A percentile compares a stretch with the other conserved stretches of the same genome.
Conservation (phyloP, 2,329 filamentous ascomycete genomes). For the Penicillium sp. region DNA sequence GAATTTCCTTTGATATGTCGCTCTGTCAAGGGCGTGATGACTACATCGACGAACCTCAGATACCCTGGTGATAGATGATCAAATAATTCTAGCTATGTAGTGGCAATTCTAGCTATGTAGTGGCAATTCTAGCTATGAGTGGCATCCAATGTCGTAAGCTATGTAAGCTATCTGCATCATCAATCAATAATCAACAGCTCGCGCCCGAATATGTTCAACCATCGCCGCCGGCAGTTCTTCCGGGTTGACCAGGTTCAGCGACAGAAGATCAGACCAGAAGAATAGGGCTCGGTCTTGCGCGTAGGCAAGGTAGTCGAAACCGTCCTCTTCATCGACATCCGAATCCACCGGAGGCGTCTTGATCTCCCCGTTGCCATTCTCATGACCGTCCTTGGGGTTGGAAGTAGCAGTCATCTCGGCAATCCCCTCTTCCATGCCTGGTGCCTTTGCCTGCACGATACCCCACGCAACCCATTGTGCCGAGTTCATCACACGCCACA, state of each 20-base stretch:
- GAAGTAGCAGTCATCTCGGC: constrained; percentile 13
- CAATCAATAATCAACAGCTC: constrained; percentile 57
- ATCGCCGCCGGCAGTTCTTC: constrained; percentile 73
- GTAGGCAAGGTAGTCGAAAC: constrained; percentile 91
- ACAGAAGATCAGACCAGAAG: constrained; percentile 87
- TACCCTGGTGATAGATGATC: constrained; percentile 12
- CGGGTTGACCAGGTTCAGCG: constrained; percentile 65
- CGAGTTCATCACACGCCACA: constrained; percentile 85
- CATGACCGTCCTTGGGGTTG: constrained; percentile 14
- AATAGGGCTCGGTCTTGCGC: constrained; percentile 85
- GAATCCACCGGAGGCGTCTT: constrained; percentile 37
- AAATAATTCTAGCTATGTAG: constrained; percentile 1
- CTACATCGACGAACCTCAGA: constrained; percentile 10
- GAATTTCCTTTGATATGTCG: background rate
- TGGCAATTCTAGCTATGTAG: constrained; percentile 15
- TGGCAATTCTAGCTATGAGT: constrained; percentile 16
- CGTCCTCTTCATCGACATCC: constrained; percentile 58
- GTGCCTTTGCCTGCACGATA: constrained; percentile 86
- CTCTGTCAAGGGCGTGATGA: background rate
- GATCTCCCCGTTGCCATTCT: constrained; percentile 15
- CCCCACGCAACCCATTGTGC: constrained; percentile 95
- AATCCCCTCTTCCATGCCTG: constrained; percentile 57
- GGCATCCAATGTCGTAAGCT: constrained; percentile 16
- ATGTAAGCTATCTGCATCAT: constrained; percentile 13
- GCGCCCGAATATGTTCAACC: constrained; percentile 56